These are phyloP conservation scores for Paragyromitra xinjiangensis DNA, from an alignment of 495 filamentous ascomycete species.

Conservation along the genomic window DNA sequence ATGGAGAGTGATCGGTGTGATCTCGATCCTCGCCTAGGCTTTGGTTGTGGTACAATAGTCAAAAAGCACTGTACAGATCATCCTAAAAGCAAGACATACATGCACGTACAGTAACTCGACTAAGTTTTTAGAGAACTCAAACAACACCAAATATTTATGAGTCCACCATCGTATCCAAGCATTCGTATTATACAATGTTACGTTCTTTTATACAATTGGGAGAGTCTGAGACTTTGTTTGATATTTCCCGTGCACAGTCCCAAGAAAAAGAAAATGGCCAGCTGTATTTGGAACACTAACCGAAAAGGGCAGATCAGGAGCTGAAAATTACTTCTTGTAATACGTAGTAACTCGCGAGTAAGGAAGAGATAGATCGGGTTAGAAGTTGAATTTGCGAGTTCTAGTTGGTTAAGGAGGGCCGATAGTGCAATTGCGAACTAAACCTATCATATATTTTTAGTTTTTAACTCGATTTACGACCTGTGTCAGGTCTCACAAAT, in stretches of 20 bases:
- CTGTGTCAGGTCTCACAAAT: neutral
- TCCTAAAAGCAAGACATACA: neutral
- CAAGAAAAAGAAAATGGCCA: neutral
- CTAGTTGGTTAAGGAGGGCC: neutral
- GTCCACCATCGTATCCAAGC: neutral
- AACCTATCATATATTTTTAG: neutral
- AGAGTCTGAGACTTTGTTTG: neutral
- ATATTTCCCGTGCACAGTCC: neutral
- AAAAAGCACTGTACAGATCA: neutral
- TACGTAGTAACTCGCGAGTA: neutral
- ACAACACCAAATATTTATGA: neutral
- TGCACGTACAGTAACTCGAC: neutral
- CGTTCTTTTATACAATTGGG: slow-evolving; percentile 5
- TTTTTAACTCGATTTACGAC: neutral
- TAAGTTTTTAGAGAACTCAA: neutral
- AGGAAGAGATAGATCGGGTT: neutral
- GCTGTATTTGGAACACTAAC: neutral
- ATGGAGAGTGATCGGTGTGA: neutral
- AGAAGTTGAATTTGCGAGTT: neutral
- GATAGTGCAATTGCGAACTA: neutral
- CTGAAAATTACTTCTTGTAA: neutral
- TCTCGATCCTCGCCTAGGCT: slow-evolving; percentile 1
- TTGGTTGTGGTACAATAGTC: neutral
- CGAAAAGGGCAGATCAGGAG: neutral
- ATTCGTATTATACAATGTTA: neutral